Conservation (phyloP, 2,329 filamentous ascomycete species). For the Fusarium sp. region DNA sequence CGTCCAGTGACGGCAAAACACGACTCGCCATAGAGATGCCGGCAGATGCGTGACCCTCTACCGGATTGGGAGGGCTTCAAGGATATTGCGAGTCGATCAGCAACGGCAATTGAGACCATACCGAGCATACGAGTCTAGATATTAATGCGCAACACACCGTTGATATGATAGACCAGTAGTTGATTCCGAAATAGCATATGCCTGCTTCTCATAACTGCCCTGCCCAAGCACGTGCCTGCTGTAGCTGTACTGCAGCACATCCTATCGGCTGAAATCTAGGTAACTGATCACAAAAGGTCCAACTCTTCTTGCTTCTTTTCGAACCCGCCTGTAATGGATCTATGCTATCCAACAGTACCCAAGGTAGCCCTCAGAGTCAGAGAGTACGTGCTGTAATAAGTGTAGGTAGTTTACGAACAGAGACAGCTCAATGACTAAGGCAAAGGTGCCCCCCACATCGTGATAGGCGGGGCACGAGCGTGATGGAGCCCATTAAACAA, state of each 20-base stretch:
- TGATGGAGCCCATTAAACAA: slow-evolving; percentile 49
- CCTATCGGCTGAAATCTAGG: too few relatives aligned
- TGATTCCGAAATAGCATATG: background rate
- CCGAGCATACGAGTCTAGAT: background rate
- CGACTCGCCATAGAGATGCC: background rate
- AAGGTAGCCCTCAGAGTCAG: too few relatives aligned
- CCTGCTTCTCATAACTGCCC: background rate
- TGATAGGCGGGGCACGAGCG: slow-evolving; percentile 38
- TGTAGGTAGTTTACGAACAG: background rate
- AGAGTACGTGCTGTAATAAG: too few relatives aligned
- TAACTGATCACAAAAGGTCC: background rate
- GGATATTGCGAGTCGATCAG: background rate
- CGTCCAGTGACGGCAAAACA: background rate
- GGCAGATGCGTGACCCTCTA: slow-evolving; percentile 21
- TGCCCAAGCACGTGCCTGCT: slow-evolving; percentile 17
- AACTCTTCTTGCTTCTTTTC: background rate
- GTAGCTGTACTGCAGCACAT: background rate
- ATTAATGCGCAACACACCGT: too few relatives aligned
- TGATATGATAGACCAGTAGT: too few relatives aligned
- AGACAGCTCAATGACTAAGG: slow-evolving; percentile 43
- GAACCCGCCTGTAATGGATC: too few relatives aligned
- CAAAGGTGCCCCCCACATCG: slow-evolving; percentile 23
- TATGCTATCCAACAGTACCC: too few relatives aligned
- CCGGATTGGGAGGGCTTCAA: background rate
- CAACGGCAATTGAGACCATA: background rate